Evolutionary conservation across 78 protist species (phyloP).

Genomic region (Dictyostelium purpureum): DNA sequence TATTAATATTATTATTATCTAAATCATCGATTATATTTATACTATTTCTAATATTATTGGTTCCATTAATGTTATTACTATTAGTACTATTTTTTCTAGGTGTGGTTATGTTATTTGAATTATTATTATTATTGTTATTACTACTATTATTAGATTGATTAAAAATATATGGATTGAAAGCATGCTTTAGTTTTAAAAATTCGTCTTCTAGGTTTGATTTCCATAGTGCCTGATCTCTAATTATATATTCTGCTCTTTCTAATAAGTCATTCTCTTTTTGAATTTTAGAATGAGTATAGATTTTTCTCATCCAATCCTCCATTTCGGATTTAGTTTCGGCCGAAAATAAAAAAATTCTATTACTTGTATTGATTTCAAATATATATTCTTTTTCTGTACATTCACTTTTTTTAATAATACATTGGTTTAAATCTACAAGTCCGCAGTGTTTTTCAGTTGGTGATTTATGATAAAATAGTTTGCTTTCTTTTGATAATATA

Average conservation of each 20-base stretch:
- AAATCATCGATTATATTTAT: too few species aligned
- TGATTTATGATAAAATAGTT: conserved; percentile 30
- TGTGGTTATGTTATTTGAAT: background rate
- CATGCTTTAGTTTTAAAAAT: background rate
- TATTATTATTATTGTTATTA: too few species aligned
- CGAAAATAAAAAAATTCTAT: conserved; percentile 32
- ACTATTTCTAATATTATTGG: too few species aligned
- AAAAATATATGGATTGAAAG: background rate
- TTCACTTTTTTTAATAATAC: conserved; percentile 8
- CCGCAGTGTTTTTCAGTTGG: conserved; percentile 40
- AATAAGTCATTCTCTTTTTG: conserved; percentile 48
- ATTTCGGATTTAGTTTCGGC: conserved; percentile 30
- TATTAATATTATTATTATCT: too few species aligned
- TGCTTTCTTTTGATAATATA: conserved; percentile 20
- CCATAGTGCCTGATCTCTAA: conserved; percentile 1
- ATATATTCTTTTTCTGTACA: conserved; percentile 8
- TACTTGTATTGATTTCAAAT: conserved; percentile 38
- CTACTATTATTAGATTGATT: too few species aligned
- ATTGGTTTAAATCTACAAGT: conserved; percentile 13
- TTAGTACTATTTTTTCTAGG: background rate
- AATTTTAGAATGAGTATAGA: conserved; percentile 8
- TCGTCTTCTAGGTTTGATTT: conserved; percentile 39
- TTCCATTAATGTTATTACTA: background rate
- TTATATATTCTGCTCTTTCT: conserved; percentile 41
- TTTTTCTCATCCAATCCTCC: conserved; percentile 64